Evolutionary conservation across 768 basidiomycete genomes (phyloP), one percentile per base, ranked within the genome.

Genomic region (Tylopilus cervinicoccineus): DNA sequence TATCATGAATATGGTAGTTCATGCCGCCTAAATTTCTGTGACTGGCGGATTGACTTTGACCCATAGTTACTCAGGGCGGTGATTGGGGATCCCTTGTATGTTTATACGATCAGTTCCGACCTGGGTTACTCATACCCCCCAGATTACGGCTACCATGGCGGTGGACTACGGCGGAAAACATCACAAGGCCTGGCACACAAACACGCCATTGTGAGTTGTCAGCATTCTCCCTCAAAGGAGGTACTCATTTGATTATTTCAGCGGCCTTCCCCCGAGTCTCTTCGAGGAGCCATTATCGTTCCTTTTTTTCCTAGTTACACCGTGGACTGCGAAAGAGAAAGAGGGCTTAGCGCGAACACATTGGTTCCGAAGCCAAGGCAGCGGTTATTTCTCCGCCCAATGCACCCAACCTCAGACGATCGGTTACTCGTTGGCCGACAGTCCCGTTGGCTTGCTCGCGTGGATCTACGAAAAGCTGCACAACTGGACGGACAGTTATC

Each of bases 401-500:
- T 41, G 43, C n/a, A 78, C 76, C 4, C 68, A 73, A 49, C 77
- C 77, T 0, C 77, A 78, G 51, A 78, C 77, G 1, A 54, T 78
- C 2, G 79, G 76, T 0, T 83, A 83, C 53, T 51, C 67, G 17
- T 64, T 82, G 6, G 66, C 76, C 0, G 81, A 84, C 52, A 81
- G 79, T 5, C 81, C 81, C 7, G 72, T 70, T 7, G 80, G 76
- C 8, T 56, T 78, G 24, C 66, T 78, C 6, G 75, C 67, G 0
- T 78, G 77, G 76, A 73, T 78, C 9, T 78, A 77, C 40, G 76
- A 77, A 54, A 77, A 78, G 45, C 54, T 77, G 22, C 65, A 72
- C 16, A 57, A 63, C 29, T 76, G 75, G 71, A 73, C 72, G 0
- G 80, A 80, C 53, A 53, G 55, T 1, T 81, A 83, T 59, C 70